phyloP scores from a whole-genome alignment of 352 stramenopile genomes.

The Globisporangium orthogonon region DNA sequence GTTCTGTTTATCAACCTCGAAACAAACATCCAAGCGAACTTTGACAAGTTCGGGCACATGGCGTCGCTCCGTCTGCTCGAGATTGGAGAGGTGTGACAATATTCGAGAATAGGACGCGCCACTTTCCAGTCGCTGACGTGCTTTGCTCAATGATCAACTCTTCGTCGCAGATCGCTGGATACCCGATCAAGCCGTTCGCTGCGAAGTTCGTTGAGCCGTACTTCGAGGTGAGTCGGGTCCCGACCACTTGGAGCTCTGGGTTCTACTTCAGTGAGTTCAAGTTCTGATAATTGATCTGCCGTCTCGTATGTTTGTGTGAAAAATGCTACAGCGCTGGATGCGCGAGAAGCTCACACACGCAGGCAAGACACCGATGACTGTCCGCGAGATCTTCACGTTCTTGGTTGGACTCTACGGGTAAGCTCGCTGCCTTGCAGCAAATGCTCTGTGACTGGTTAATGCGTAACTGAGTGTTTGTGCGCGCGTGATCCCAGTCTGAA shows the following conservation, averaged over 20 bases:
- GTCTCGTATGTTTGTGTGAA: too few species aligned
- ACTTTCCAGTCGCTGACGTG: not conserved
- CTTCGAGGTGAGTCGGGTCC: slow-evolving; percentile 29
- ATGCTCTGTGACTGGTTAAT: too few species aligned
- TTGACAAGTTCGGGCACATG: slow-evolving; percentile 78
- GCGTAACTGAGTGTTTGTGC: not conserved
- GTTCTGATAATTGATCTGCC: not conserved
- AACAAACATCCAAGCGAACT: slow-evolving; percentile 51
- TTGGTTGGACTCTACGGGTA: slow-evolving; percentile 78
- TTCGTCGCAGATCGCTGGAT: slow-evolving; percentile 49
- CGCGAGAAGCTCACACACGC: slow-evolving; percentile 54
- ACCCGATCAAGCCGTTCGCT: slow-evolving; percentile 79
- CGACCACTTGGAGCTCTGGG: not conserved
- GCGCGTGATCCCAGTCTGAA: slow-evolving; percentile 33
- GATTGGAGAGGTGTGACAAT: slow-evolving; percentile 40
- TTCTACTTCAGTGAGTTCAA: not conserved
- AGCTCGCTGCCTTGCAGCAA: not conserved
- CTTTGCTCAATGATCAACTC: not conserved
- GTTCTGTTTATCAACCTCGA: slow-evolving; percentile 71
- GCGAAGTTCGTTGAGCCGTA: slow-evolving; percentile 69
- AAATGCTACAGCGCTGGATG: slow-evolving; percentile 52
- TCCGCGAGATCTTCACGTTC: slow-evolving; percentile 71
- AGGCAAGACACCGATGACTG: slow-evolving; percentile 40
- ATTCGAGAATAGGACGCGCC: not conserved
- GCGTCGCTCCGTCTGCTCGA: slow-evolving; percentile 59